phyloP scores from a whole-genome alignment of 202 grass and related monocot species.

The Eragrostis tef region DNA sequence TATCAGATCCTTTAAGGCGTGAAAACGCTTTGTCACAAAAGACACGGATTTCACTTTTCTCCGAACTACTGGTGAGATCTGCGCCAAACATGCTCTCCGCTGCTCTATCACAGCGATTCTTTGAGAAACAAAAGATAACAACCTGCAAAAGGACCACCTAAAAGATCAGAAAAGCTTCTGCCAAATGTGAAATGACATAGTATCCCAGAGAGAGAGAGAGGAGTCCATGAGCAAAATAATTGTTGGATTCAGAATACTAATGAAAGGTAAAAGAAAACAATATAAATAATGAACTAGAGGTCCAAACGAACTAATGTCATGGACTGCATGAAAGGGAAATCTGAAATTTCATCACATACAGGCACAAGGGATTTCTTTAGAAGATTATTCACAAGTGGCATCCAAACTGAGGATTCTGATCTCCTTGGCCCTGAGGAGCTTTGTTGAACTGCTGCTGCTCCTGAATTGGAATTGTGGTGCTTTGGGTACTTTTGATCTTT shows the following conservation, averaged over 20 bases:
- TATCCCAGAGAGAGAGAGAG: slow-evolving; percentile 1
- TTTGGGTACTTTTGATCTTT: slow-evolving; percentile 75
- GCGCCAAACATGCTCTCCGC: slow-evolving; percentile 79
- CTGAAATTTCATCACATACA: slow-evolving; percentile 61
- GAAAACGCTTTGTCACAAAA: slow-evolving; percentile 99
- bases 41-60: slow-evolving; percentile 94
- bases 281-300: slow-evolving; percentile 37
- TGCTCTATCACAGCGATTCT: slow-evolving; percentile 94
- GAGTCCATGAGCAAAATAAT: slow-evolving; percentile 12
- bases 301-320: slow-evolving; percentile 22
- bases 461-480: slow-evolving; percentile 58
- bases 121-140: slow-evolving; percentile 98
- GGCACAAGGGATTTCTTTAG: slow-evolving; percentile 86
- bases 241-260: slow-evolving; percentile 42
- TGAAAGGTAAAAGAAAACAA: slow-evolving; percentile 39
- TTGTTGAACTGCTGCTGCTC: slow-evolving; percentile 55
- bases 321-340: slow-evolving; percentile 32
- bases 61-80: slow-evolving; percentile 83
- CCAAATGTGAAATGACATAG: slow-evolving; percentile 32
- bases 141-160: slow-evolving; percentile 57
- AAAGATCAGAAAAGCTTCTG: slow-evolving; percentile 39
- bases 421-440: slow-evolving; percentile 66
- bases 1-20: slow-evolving; percentile 94
- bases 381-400: slow-evolving; percentile 89
- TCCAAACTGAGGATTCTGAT: slow-evolving; percentile 76